Evolutionary conservation across 208 protist species (phyloP), one percentile per base, ranked within the genome.

Genomic region (Blechomonas ayalai): DNA sequence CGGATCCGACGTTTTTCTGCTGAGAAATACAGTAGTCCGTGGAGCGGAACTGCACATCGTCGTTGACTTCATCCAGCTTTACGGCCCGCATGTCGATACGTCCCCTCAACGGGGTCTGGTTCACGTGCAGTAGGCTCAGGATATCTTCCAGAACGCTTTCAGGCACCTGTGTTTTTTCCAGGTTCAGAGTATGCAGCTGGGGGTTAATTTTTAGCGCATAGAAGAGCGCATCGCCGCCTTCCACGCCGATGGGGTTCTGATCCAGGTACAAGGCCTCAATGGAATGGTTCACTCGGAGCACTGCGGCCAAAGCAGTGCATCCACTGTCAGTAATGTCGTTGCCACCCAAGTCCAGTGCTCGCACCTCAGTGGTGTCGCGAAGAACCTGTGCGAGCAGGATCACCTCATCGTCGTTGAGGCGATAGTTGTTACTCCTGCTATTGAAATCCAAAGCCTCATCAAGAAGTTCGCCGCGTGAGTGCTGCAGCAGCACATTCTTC

Each of bases 131-230:
- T 34, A 92, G 67, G 40, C 66, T 73, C 15, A 59, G 54, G 50
- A 89, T 80, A 52, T 87, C 71, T 39, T 92, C 79, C 31, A 69
- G 44, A 19, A 84, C 69, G 4, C 73, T 50, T n/a, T 60, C 49
- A 20, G 84, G 74, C 8, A 89, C 67, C 26, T 54, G 42, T 7
- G 79, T 87, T 35, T 62, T 54, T 15, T 75, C 62, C 27, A 88
- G 52, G 35, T 60, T 54, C 12, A 92, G 60, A 3, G 59, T 74
- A 18, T 87, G 67, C 28, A 95, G 58, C 44, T 73, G 61, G 19
- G 73, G 84, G 38, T 92, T 92, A 16, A 82, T 58, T 50, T 84
- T 85, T 13, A 92, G 69, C 0, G 79, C 67, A 32, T 71, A 78
- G 49, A 72, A 85, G 19, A 95, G 51, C 9, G 77, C 77, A 25